These are phyloP conservation scores for Tetracladium maxilliforme DNA, from an alignment of 2,329 filamentous ascomycete species.

Conservation along the genomic window DNA sequence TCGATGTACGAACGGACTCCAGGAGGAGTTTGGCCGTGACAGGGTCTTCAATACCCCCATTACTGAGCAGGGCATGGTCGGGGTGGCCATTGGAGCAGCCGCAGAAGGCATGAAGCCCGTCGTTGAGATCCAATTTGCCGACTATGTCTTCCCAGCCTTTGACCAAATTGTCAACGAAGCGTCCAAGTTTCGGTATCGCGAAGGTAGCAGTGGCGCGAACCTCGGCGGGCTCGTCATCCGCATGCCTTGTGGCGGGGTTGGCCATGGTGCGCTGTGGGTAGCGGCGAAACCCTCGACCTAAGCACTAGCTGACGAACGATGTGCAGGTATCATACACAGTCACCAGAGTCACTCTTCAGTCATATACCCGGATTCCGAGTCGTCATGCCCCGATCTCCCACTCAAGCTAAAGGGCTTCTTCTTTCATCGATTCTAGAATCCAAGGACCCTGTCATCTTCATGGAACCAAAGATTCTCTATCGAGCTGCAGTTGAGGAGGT, in stretches of 20 bases:
- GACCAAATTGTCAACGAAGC: conserved; percentile 92
- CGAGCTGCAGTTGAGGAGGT: conserved; percentile 87
- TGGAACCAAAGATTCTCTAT: conserved; percentile 91
- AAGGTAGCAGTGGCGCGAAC: conserved; percentile 39
- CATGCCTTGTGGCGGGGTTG: conserved; percentile 84
- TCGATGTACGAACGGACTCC: conserved; percentile 50
- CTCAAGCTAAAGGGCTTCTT: conserved; percentile 79
- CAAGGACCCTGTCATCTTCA: conserved; percentile 80
- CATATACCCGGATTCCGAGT: conserved; percentile 78
- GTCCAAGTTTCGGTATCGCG: conserved; percentile 73
- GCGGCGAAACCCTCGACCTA: not conserved
- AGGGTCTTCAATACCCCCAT: conserved; percentile 60
- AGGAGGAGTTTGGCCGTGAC: conserved; percentile 51
- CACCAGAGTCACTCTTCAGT: conserved; percentile 75
- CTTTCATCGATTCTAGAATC: conserved; percentile 58
- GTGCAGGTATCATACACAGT: conserved; percentile 65
- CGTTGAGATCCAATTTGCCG: conserved; percentile 67
- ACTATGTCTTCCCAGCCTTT: conserved; percentile 87
- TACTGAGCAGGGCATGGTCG: conserved; percentile 54
- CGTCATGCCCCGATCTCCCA: conserved; percentile 70
- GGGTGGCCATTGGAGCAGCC: conserved; percentile 53
- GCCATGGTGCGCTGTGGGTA: conserved; percentile 59
- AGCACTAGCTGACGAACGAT: conserved; percentile 1
- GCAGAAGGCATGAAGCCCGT: conserved; percentile 15
- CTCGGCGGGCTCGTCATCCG: conserved; percentile 72